These are phyloP conservation scores for Phialophora tarda DNA, from an alignment of 2,329 filamentous ascomycete species.

Conservation along the genomic window DNA sequence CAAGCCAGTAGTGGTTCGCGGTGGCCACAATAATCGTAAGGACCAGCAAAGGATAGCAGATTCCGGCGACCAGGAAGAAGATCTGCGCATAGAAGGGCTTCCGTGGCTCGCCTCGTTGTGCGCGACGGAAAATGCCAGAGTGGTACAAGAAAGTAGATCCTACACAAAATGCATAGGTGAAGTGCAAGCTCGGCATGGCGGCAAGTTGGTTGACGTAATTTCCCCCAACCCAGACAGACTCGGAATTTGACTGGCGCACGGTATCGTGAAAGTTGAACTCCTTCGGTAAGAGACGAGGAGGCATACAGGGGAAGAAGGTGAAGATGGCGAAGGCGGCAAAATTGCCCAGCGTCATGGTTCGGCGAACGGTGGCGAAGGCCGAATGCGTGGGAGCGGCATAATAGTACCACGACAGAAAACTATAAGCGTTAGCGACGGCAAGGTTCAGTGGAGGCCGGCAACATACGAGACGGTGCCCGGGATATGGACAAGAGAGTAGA, in stretches of 20 bases:
- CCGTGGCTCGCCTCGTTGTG: conserved; percentile 50
- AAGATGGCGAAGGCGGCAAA: conserved; percentile 66
- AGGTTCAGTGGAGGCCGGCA: neutral
- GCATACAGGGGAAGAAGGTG: conserved; percentile 69
- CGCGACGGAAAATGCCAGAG: conserved; percentile 55
- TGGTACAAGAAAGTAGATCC: conserved; percentile 61
- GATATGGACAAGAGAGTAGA: conserved; percentile 59
- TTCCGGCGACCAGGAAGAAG: conserved; percentile 53
- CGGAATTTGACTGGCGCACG: conserved; percentile 61
- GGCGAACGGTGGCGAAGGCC: conserved; percentile 61
- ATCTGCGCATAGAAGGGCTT: conserved; percentile 44
- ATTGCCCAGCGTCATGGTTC: conserved; percentile 68
- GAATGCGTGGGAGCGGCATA: conserved; percentile 51
- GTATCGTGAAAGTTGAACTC: conserved; percentile 67
- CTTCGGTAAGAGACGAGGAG: conserved; percentile 64
- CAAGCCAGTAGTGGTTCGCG: conserved; percentile 65
- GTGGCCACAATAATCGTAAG: conserved; percentile 61
- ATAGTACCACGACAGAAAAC: conserved; percentile 52
- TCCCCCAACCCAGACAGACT: conserved; percentile 61
- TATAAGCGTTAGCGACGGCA: conserved; percentile 40
- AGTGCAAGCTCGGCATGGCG: conserved; percentile 64
- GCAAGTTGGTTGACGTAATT: conserved; percentile 65
- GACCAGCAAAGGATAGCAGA: conserved; percentile 58
- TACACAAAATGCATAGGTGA: conserved; percentile 61
- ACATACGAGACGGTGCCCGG: conserved; percentile 58